These are phyloP conservation scores for Gloeostereum incarnatum DNA, from an alignment of 768 basidiomycete species.

Conservation along the genomic window DNA sequence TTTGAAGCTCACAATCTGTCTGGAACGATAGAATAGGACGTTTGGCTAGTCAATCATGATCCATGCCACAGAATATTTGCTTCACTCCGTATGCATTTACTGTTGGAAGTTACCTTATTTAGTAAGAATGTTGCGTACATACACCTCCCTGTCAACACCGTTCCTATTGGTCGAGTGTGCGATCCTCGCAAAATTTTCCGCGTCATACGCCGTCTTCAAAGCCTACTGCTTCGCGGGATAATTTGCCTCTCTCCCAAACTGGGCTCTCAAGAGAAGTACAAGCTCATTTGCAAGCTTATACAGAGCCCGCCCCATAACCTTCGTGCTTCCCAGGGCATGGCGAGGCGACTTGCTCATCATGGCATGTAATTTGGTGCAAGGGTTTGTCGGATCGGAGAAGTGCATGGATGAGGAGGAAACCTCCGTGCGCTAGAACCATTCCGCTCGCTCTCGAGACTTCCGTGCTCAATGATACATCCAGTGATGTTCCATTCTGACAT, in stretches of 20 bases:
- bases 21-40: no score
- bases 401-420: constrained; percentile 14
- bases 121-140: constrained; percentile 5
- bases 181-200: constrained; percentile 2
- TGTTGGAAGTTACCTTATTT: no score
- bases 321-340: constrained; percentile 9
- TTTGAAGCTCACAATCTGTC: no score
- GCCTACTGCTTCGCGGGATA: constrained; percentile 10
- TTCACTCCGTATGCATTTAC: no score
- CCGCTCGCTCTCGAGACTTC: constrained; percentile 17
- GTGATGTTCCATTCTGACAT: constrained; percentile 31
- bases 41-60: no score
- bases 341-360: neutral
- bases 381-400: constrained; percentile 11
- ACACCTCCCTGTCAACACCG: constrained; percentile 7
- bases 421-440: constrained; percentile 7
- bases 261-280: constrained; percentile 15
- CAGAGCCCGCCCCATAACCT: constrained; percentile 12
- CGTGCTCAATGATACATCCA: constrained; percentile 13
- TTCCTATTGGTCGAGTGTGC: constrained; percentile 5
- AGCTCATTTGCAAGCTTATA: constrained; percentile 8
- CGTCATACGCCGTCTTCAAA: constrained; percentile 3
- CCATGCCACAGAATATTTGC: no score
- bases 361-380: constrained; percentile 5
- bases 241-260: constrained; percentile 14